Conservation (phyloP, 352 stramenopile genomes). For the Globisporangium spiculum region DNA sequence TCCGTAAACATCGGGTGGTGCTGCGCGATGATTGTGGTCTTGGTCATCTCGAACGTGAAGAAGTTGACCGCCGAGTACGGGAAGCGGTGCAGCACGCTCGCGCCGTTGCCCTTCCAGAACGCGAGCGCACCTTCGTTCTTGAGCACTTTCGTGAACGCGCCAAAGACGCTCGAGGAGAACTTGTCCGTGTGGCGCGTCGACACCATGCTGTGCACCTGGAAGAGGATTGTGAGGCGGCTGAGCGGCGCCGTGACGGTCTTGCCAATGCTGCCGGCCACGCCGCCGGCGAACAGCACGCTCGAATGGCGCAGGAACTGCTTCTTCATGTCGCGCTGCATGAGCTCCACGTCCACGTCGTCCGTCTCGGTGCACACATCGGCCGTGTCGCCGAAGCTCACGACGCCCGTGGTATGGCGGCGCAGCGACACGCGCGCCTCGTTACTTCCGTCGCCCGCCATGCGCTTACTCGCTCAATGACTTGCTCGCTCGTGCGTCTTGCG, state of each 20-base stretch:
- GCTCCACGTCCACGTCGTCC: conserved; percentile 71
- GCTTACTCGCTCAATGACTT: not conserved
- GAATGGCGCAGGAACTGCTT: conserved; percentile 76
- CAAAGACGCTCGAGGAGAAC: conserved; percentile 67
- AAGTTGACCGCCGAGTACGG: conserved; percentile 97
- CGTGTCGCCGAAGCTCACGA: conserved; percentile 78
- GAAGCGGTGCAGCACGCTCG: conserved; percentile 94
- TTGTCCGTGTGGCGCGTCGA: conserved; percentile 82
- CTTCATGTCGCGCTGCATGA: conserved; percentile 63
- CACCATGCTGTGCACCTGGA: conserved; percentile 96
- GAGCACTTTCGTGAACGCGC: conserved; percentile 90
- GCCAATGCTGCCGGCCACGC: conserved; percentile 92
- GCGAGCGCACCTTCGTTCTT: conserved; percentile 90
- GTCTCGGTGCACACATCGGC: conserved; percentile 77
- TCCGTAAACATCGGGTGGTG: conserved; percentile 69
- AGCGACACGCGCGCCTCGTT: conserved; percentile 45
- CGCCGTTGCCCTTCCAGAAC: conserved; percentile 96
- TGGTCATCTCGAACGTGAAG: conserved; percentile 94
- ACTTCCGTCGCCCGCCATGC: conserved; percentile 6
- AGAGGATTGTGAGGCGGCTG: conserved; percentile 94
- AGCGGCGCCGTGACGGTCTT: conserved; percentile 96
- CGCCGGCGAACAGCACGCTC: conserved; percentile 84
- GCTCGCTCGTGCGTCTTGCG: not conserved
- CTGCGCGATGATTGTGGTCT: conserved; percentile 65
- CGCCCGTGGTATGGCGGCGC: conserved; percentile 76